phyloP scores from a whole-genome alignment of 1,284 basidiomycete species.

The Exobasidium rhododendri region DNA sequence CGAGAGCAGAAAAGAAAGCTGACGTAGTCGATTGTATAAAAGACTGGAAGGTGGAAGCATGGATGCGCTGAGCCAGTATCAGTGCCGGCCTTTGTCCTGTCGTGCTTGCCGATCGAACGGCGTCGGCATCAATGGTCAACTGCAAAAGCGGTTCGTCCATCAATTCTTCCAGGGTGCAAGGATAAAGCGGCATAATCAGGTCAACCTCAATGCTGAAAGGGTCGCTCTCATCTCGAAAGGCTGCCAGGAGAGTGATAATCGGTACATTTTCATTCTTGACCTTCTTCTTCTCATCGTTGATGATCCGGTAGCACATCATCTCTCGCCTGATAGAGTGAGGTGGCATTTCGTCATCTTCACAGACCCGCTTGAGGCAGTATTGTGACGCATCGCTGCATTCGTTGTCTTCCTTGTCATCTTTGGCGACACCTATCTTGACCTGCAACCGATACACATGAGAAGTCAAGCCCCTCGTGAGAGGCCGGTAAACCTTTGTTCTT shows the following conservation, averaged over 20 bases:
- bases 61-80: background rate
- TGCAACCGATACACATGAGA: background rate
- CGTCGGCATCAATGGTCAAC: background rate
- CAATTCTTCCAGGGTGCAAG: conserved; percentile 23
- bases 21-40: conserved; percentile 15
- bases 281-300: conserved; percentile 15
- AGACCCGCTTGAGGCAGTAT: conserved; percentile 38
- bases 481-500: background rate
- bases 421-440: too few relatives aligned
- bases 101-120: background rate
- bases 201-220: conserved; percentile 27
- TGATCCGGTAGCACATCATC: conserved; percentile 15
- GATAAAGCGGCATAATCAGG: conserved; percentile 40
- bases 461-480: background rate
- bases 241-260: conserved; percentile 29
- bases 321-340: conserved; percentile 37
- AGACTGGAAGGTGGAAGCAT: background rate
- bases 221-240: conserved; percentile 33
- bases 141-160: conserved; percentile 10
- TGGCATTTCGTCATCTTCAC: conserved; percentile 31
- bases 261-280: background rate
- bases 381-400: background rate
- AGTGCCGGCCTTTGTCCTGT: conserved; percentile 6
- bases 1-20: conserved; percentile 23
- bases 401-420: background rate